Conservation (phyloP, 2,329 filamentous ascomycete species). For the Colletotrichum sp. region DNA sequence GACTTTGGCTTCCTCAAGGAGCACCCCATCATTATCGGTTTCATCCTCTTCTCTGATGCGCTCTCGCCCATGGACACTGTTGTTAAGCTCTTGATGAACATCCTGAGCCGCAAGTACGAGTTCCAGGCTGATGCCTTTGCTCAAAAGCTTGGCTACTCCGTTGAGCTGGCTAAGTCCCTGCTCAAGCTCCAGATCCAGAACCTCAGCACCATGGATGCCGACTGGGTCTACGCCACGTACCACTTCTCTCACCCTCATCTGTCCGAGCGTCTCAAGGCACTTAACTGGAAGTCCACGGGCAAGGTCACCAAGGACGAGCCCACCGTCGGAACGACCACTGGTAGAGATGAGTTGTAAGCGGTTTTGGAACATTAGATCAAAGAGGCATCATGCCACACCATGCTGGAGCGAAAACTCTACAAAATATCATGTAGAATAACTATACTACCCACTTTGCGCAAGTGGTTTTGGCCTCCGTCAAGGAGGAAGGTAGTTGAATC, state of each 20-base stretch:
- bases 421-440: not conserved
- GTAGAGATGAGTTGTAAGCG: conserved; percentile 74
- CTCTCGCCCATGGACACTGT: conserved; percentile 92
- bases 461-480: not conserved
- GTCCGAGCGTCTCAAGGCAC: conserved; percentile 87
- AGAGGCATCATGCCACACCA: not conserved
- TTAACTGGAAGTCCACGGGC: conserved; percentile 78
- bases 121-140: conserved; percentile 96
- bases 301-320: conserved; percentile 46
- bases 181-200: conserved; percentile 99
- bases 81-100: conserved; percentile 94
- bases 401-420: not conserved
- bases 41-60: conserved; percentile 97
- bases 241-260: conserved; percentile 98
- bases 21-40: conserved; percentile 93
- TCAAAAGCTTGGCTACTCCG: conserved; percentile 79
- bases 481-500: not conserved
- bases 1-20: conserved; percentile 87
- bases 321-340: conserved; percentile 70
- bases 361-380: not conserved
- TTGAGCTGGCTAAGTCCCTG: conserved; percentile 83
- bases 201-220: conserved; percentile 96
- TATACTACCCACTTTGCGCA: not conserved
- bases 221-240: conserved; percentile 98
- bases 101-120: conserved; percentile 92